Conservation (phyloP, 306 rosid genomes). For the Ammopiptanthus mongolicus region DNA sequence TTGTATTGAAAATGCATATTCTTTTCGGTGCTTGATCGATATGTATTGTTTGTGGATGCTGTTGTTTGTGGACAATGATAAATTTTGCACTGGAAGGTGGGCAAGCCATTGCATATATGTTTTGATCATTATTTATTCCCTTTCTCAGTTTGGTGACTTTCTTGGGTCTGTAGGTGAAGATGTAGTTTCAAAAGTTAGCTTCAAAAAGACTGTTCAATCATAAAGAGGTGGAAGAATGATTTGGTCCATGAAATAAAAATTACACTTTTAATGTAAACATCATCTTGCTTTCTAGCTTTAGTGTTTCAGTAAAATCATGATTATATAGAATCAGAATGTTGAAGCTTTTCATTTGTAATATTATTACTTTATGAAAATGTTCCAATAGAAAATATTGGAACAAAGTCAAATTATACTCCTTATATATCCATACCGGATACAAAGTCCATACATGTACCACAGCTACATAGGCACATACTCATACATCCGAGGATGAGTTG, state of each 20-base stretch:
- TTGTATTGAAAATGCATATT: neutral
- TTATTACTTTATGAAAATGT: too few species aligned
- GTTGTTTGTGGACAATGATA: too few species aligned
- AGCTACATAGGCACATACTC: too few species aligned
- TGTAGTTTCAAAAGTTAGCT: neutral
- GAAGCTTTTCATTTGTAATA: too few species aligned
- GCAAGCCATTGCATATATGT: neutral
- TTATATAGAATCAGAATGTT: too few species aligned
- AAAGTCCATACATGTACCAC: too few species aligned
- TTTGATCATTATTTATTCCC: neutral
- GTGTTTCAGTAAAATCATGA: neutral
- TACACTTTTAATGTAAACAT: neutral
- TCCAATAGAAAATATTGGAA: too few species aligned
- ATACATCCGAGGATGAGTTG: too few species aligned
- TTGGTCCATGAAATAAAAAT: neutral
- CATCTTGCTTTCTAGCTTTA: neutral
- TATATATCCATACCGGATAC: too few species aligned
- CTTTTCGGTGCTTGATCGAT: neutral
- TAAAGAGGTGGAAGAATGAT: neutral
- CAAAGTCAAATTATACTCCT: too few species aligned
- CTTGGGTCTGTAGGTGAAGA: slow-evolving; percentile 3
- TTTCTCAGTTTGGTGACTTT: neutral
- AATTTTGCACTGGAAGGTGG: neutral
- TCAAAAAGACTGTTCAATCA: neutral
- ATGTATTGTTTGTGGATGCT: too few species aligned